A percentile compares a stretch with the other conserved stretches of the same genome.
These are phyloP conservation scores for Sechiopsis laciniata DNA, from an alignment of 306 rosid species.

Conservation along the genomic window DNA sequence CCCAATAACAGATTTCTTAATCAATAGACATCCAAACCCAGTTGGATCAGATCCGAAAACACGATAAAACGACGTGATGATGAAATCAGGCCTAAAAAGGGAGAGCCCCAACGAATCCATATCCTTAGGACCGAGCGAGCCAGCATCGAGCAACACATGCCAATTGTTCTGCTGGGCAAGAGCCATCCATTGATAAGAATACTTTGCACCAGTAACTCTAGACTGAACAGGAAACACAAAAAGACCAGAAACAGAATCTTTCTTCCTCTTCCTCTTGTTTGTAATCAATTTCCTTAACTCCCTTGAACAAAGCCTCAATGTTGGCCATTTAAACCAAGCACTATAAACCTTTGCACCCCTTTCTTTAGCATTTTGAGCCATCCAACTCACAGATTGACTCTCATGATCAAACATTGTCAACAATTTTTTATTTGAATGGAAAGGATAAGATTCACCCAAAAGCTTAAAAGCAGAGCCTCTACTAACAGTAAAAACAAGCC, in stretches of 20 bases:
- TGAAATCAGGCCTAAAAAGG: constrained; percentile 89
- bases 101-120: constrained; percentile 98
- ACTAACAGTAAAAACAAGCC: constrained; percentile 95
- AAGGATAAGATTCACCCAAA: constrained; percentile 91
- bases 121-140: constrained; percentile 98
- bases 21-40: constrained; percentile 89
- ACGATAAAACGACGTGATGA: constrained; percentile 85
- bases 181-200: constrained; percentile 99
- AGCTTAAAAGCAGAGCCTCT: constrained; percentile 94
- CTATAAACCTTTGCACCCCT: constrained; percentile 87
- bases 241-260: constrained; percentile 83
- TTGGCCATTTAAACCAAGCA: constrained; percentile 98
- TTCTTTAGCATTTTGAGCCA: constrained; percentile 90
- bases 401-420: constrained; percentile 99
- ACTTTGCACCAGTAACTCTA: constrained; percentile 95
- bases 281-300: constrained; percentile 85
- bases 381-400: constrained; percentile 94
- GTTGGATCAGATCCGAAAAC: constrained; percentile 92
- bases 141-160: constrained; percentile 96
- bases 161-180: constrained; percentile 97
- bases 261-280: constrained; percentile 80
- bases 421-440: constrained; percentile 74
- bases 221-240: constrained; percentile 97
- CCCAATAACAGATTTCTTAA: constrained; percentile 88
- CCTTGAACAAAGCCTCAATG: constrained; percentile 84